These are phyloP conservation scores for Nemophila menziesii DNA, from an alignment of 257 asterid species.

Conservation along the genomic window DNA sequence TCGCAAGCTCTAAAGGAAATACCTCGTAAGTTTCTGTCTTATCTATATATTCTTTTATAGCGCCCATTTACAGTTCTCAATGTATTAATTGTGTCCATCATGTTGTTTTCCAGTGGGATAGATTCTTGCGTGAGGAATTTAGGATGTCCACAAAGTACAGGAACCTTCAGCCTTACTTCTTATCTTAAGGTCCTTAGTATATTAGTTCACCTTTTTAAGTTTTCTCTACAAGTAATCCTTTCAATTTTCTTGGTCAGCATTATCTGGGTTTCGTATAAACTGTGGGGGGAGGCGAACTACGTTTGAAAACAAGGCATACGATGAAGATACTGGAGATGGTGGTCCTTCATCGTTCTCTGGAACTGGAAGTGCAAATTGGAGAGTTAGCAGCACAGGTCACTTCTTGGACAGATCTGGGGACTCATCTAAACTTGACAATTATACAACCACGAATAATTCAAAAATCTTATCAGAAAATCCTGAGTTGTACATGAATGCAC, in stretches of 20 bases:
- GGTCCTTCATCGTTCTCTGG: conserved; percentile 29
- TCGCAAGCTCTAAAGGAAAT: conserved; percentile 10
- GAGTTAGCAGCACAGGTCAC: conserved; percentile 55
- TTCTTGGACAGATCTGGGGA: conserved; percentile 25
- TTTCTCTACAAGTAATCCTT: not conserved
- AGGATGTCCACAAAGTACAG: conserved; percentile 34
- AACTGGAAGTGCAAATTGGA: conserved; percentile 30
- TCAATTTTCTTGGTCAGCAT: conserved; percentile 18
- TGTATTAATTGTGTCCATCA: not conserved
- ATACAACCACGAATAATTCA: conserved; percentile 10
- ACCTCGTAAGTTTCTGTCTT: conserved; percentile 6
- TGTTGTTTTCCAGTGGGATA: conserved; percentile 24
- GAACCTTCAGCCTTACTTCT: not conserved
- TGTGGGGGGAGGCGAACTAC: conserved; percentile 45
- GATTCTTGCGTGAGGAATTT: conserved; percentile 29
- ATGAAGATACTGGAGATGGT: conserved; percentile 25
- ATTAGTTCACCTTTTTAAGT: not conserved
- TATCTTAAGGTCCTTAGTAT: not conserved
- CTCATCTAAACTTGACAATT: conserved; percentile 19
- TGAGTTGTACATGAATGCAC: conserved; percentile 15
- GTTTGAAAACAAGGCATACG: conserved; percentile 18
- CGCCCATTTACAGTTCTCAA: not conserved
- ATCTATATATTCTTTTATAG: not conserved
- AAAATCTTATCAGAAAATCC: not conserved
- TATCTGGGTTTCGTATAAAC: conserved; percentile 34